Percentiles rank a stretch among this genome's conserved stretches.
phyloP scores from a whole-genome alignment of 2,329 filamentous ascomycete genomes.

The Neofusicoccum sp. region DNA sequence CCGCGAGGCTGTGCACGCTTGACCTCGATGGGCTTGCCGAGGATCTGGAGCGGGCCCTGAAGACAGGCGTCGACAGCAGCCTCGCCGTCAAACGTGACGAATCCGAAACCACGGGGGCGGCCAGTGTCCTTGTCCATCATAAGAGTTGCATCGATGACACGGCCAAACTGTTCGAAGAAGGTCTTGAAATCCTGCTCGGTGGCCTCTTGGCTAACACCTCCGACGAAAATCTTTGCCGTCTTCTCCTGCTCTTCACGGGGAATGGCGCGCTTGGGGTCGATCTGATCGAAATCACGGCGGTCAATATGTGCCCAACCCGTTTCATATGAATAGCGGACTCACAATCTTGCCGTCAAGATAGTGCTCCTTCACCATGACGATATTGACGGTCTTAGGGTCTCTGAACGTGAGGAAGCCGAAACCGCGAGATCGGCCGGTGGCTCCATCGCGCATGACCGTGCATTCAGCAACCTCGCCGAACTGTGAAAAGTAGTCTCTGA shows the following conservation, averaged over 20 bases:
- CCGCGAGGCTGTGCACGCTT: slow-evolving; percentile 96
- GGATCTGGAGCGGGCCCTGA: slow-evolving; percentile 80
- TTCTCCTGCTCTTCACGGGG: slow-evolving; percentile 97
- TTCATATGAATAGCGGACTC: slow-evolving; percentile 41
- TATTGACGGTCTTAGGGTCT: slow-evolving; percentile 96
- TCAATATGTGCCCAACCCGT: neutral
- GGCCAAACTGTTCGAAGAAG: slow-evolving; percentile 94
- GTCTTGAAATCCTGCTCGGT: slow-evolving; percentile 94
- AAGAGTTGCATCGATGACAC: slow-evolving; percentile 92
- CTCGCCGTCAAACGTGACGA: slow-evolving; percentile 97
- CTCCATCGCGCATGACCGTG: slow-evolving; percentile 98
- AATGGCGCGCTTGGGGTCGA: slow-evolving; percentile 96
- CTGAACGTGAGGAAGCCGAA: slow-evolving; percentile 98
- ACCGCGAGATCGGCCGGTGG: slow-evolving; percentile 87
- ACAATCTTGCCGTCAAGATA: slow-evolving; percentile 98
- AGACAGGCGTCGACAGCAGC: slow-evolving; percentile 91
- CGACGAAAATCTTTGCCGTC: slow-evolving; percentile 98
- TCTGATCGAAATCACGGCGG: slow-evolving; percentile 54
- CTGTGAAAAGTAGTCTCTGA: slow-evolving; percentile 95
- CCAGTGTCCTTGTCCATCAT: slow-evolving; percentile 99
- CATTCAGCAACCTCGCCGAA: slow-evolving; percentile 97
- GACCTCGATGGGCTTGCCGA: slow-evolving; percentile 94
- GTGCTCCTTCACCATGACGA: slow-evolving; percentile 99
- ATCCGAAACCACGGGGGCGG: slow-evolving; percentile 92
- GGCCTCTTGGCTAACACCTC: slow-evolving; percentile 94